These are phyloP conservation scores for Tolypocladium tropicale DNA, from an alignment of 2,329 filamentous ascomycete genomes.

Conservation along the genomic window DNA sequence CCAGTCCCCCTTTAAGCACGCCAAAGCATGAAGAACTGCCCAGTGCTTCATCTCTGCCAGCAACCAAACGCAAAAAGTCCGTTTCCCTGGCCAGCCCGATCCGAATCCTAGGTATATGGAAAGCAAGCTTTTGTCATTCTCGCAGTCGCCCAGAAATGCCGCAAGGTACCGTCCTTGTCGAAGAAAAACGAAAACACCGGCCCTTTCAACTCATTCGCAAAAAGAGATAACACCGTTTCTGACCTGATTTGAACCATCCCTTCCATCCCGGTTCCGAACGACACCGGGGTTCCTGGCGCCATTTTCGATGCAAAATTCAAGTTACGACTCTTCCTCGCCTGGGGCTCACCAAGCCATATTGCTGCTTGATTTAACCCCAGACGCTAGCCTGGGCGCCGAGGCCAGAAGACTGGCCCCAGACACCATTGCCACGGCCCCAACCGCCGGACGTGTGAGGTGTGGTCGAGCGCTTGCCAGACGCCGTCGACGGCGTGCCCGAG, in stretches of 20 bases:
- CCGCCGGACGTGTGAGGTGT: slow-evolving; percentile 78
- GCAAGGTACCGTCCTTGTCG: slow-evolving; percentile 4
- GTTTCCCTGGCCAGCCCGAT: slow-evolving; percentile 4
- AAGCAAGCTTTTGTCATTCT: slow-evolving; percentile 7
- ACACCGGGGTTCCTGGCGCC: slow-evolving; percentile 6
- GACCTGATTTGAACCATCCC: not conserved
- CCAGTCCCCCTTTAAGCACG: slow-evolving; percentile 6
- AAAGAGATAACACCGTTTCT: slow-evolving; percentile 7
- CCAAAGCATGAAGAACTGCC: slow-evolving; percentile 8
- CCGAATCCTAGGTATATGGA: slow-evolving; percentile 11
- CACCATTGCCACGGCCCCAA: slow-evolving; percentile 72
- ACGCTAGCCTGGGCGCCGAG: slow-evolving; percentile 86
- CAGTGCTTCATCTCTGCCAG: slow-evolving; percentile 7
- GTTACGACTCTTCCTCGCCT: not conserved
- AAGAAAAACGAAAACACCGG: slow-evolving; percentile 3
- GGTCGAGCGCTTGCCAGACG: slow-evolving; percentile 66
- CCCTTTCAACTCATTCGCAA: slow-evolving; percentile 4
- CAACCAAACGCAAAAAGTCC: slow-evolving; percentile 4
- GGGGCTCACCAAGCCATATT: not conserved
- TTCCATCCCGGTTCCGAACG: slow-evolving; percentile 2
- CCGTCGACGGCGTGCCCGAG: slow-evolving; percentile 40
- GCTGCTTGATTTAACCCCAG: slow-evolving; percentile 60
- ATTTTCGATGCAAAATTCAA: slow-evolving; percentile 13
- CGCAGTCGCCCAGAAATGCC: slow-evolving; percentile 11
- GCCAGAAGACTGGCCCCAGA: slow-evolving; percentile 75